Evolutionary conservation across 179 eudicot genomes (phyloP).

Genomic region (Beta lomatogona): DNA sequence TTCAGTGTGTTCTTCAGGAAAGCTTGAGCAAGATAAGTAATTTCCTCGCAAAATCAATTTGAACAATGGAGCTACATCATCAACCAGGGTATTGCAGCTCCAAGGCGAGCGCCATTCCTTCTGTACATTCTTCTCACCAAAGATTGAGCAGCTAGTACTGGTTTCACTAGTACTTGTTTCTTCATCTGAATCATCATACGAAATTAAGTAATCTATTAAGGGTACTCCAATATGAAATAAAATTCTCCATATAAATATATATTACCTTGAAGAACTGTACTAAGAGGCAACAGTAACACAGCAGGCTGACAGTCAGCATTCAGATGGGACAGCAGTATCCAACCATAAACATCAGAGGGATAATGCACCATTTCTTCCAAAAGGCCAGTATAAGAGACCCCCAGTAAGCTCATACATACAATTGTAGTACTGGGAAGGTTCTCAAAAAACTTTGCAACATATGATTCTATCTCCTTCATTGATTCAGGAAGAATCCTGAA

Average conservation of each 20-base stretch:
- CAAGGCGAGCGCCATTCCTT: slow-evolving; percentile 77
- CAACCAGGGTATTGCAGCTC: slow-evolving; percentile 67
- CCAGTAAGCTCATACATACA: slow-evolving; percentile 70
- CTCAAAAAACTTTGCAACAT: slow-evolving; percentile 49
- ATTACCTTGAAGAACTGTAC: slow-evolving; percentile 65
- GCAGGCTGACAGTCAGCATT: slow-evolving; percentile 63
- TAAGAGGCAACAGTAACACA: slow-evolving; percentile 55
- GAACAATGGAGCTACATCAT: slow-evolving; percentile 72
- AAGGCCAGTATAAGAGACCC: slow-evolving; percentile 53
- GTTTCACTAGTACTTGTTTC: slow-evolving; percentile 39
- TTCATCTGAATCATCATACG: slow-evolving; percentile 36
- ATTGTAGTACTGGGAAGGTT: slow-evolving; percentile 60
- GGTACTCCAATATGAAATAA: not conserved
- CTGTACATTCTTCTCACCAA: slow-evolving; percentile 33
- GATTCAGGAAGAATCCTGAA: slow-evolving; percentile 64
- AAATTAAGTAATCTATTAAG: not conserved
- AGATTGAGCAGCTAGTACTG: slow-evolving; percentile 34
- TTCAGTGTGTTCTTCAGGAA: slow-evolving; percentile 56
- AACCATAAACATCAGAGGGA: slow-evolving; percentile 40
- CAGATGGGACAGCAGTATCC: slow-evolving; percentile 69
- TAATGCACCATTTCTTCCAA: slow-evolving; percentile 49
- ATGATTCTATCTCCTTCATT: slow-evolving; percentile 40
- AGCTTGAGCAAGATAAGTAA: slow-evolving; percentile 58
- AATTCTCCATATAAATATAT: slow-evolving; percentile 26
- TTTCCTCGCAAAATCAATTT: slow-evolving; percentile 62